Conservation (phyloP, 305 asterid species). For the Caryopteris hybrid region DNA sequence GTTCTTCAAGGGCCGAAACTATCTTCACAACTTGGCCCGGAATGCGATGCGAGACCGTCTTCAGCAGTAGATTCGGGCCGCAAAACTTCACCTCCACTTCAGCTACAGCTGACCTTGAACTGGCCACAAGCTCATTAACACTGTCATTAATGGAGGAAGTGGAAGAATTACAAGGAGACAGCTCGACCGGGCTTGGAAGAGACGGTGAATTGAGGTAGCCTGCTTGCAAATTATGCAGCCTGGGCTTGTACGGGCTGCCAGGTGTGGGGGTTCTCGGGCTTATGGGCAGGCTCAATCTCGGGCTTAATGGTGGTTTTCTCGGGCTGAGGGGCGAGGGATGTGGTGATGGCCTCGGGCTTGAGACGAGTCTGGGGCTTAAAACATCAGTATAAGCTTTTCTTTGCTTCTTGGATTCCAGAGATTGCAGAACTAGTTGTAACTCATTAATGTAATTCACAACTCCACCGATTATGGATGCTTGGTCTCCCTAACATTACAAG, state of each 20-base stretch:
- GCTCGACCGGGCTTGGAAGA: constrained; percentile 32
- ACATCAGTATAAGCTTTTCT: constrained; percentile 60
- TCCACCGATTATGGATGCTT: constrained; percentile 92
- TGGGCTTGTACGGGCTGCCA: constrained; percentile 62
- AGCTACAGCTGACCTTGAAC: constrained; percentile 65
- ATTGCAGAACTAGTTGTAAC: constrained; percentile 66
- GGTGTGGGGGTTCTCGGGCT: constrained; percentile 85
- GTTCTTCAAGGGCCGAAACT: constrained; percentile 59
- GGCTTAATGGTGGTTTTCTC: constrained; percentile 69
- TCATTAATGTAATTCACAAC: constrained; percentile 82
- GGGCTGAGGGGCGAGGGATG: constrained; percentile 51
- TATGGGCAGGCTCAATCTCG: constrained; percentile 56
- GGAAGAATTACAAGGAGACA: constrained; percentile 55
- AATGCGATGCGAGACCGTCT: constrained; percentile 57
- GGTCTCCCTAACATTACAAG: constrained; percentile 31
- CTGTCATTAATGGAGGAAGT: constrained; percentile 42
- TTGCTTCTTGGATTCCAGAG: constrained; percentile 82
- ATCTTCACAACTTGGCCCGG: constrained; percentile 74
- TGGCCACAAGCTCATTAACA: constrained; percentile 71
- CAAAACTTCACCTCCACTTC: constrained; percentile 86
- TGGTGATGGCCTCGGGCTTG: constrained; percentile 27
- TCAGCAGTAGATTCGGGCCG: constrained; percentile 63
- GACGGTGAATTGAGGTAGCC: constrained; percentile 28
- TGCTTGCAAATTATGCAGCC: constrained; percentile 28
- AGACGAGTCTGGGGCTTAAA: constrained; percentile 54